Conservation (phyloP, 2,329 filamentous ascomycete species). For the Talaromyces funiculosus region DNA sequence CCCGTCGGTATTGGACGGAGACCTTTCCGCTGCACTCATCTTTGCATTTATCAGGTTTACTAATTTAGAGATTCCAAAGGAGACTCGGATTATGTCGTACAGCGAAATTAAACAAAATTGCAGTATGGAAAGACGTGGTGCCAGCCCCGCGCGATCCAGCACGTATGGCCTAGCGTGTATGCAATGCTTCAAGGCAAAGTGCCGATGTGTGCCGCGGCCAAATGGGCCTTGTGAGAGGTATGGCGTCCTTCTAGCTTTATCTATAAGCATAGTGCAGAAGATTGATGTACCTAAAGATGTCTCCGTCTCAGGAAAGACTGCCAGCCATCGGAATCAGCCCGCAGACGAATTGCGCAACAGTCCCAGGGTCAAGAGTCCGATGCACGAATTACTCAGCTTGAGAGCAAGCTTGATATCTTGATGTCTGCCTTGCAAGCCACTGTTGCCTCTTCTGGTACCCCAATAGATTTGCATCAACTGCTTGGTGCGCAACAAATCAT, state of each 20-base stretch:
- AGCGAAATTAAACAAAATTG: neutral
- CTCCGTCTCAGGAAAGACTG: slow-evolving; percentile 33
- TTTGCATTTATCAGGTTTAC: neutral
- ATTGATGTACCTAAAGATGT: slow-evolving; percentile 23
- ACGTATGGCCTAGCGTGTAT: slow-evolving; percentile 26
- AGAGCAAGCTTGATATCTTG: slow-evolving; percentile 30
- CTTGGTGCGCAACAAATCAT: neutral
- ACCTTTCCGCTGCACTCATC: neutral
- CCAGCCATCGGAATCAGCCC: slow-evolving; percentile 30
- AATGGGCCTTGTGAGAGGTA: slow-evolving; percentile 23
- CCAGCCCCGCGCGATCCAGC: slow-evolving; percentile 14
- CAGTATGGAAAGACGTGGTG: slow-evolving; percentile 5
- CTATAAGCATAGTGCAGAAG: no score
- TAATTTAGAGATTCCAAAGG: neutral
- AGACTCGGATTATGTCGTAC: neutral
- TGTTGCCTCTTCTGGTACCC: slow-evolving; percentile 8
- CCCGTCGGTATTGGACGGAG: neutral
- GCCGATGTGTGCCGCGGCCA: slow-evolving; percentile 22
- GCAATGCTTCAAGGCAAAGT: slow-evolving; percentile 29
- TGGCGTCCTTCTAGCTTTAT: neutral
- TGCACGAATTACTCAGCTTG: slow-evolving; percentile 31
- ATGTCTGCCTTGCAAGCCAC: slow-evolving; percentile 27
- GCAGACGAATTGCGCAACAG: slow-evolving; percentile 24
- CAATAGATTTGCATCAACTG: neutral
- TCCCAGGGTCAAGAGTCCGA: slow-evolving; percentile 22